phyloP scores from a whole-genome alignment of 345 rosid genomes.

The Geranium rotundifolium region DNA sequence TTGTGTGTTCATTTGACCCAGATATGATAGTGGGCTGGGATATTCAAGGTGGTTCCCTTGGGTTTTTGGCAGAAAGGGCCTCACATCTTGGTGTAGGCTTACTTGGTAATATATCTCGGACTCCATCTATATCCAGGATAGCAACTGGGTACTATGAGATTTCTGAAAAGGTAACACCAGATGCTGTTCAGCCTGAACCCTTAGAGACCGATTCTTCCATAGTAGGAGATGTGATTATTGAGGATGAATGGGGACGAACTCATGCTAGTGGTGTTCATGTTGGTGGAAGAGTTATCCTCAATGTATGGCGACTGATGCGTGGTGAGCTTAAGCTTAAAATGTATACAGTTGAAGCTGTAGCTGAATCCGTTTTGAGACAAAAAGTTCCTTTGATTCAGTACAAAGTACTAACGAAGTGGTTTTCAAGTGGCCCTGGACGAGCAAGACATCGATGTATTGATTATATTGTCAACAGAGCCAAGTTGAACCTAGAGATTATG shows the following conservation, averaged over 20 bases:
- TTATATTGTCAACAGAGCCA: slow-evolving; percentile 58
- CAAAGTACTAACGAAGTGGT: slow-evolving; percentile 64
- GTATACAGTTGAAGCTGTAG: slow-evolving; percentile 74
- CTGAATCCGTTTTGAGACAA: slow-evolving; percentile 73
- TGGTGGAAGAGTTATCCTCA: slow-evolving; percentile 85
- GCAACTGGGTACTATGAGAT: slow-evolving; percentile 18
- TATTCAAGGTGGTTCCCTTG: slow-evolving; percentile 84
- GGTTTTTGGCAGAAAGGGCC: slow-evolving; percentile 94
- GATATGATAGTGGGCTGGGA: slow-evolving; percentile 92
- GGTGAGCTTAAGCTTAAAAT: slow-evolving; percentile 75
- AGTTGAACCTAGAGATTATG: slow-evolving; percentile 67
- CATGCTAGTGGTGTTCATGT: slow-evolving; percentile 97
- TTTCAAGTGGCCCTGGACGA: slow-evolving; percentile 56
- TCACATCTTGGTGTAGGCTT: slow-evolving; percentile 80
- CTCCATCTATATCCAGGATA: slow-evolving; percentile 34
- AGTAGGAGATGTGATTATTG: slow-evolving; percentile 46
- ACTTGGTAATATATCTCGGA: slow-evolving; percentile 66
- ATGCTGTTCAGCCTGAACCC: slow-evolving; percentile 27
- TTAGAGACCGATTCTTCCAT: slow-evolving; percentile 29
- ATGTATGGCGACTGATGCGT: slow-evolving; percentile 82
- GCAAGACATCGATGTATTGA: slow-evolving; percentile 82
- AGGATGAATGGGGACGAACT: slow-evolving; percentile 97
- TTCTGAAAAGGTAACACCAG: slow-evolving; percentile 22
- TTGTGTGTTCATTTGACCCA: slow-evolving; percentile 54
- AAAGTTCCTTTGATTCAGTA: slow-evolving; percentile 63